Evolutionary conservation across 805 yeast species (phyloP).

Genomic region (Candida odintsovae): DNA sequence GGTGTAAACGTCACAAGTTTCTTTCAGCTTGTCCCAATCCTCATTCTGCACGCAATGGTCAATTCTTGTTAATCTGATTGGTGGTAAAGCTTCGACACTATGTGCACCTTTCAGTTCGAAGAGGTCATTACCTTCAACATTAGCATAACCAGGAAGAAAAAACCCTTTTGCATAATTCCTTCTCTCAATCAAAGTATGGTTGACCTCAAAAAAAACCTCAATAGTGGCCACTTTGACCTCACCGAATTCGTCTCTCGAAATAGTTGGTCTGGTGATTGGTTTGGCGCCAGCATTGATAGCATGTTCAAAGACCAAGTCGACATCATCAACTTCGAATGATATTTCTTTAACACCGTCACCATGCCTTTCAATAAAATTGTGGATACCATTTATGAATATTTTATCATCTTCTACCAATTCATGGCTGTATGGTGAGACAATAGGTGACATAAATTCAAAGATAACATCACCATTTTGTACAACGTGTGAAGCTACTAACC

Average conservation of each 20-base stretch:
- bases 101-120: conserved; percentile 5
- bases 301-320: conserved; percentile 34
- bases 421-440: conserved; percentile 22
- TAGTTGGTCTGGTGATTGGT: conserved; percentile 25
- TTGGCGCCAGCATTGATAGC: conserved; percentile 53
- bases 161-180: conserved; percentile 28
- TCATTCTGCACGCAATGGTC: conserved; percentile 84
- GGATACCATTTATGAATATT: conserved; percentile 31
- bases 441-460: conserved; percentile 40
- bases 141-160: conserved; percentile 47
- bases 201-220: conserved; percentile 52
- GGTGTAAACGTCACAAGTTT: conserved; percentile 54
- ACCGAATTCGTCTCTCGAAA: conserved; percentile 42
- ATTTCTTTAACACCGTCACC: conserved; percentile 83
- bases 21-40: conserved; percentile 60
- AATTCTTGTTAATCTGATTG: conserved; percentile 37
- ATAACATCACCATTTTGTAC: conserved; percentile 49
- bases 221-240: conserved; percentile 46
- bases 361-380: conserved; percentile 45
- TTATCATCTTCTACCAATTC: conserved; percentile 8
- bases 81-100: conserved; percentile 22
- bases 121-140: conserved; percentile 1
- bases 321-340: conserved; percentile 55
- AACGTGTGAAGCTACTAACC: conserved; percentile 51
- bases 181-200: conserved; percentile 60